Percentiles rank a stretch among this genome's conserved stretches.
phyloP scores from a whole-genome alignment of 2,329 filamentous ascomycete genomes.

The Ceratocystis variospora region DNA sequence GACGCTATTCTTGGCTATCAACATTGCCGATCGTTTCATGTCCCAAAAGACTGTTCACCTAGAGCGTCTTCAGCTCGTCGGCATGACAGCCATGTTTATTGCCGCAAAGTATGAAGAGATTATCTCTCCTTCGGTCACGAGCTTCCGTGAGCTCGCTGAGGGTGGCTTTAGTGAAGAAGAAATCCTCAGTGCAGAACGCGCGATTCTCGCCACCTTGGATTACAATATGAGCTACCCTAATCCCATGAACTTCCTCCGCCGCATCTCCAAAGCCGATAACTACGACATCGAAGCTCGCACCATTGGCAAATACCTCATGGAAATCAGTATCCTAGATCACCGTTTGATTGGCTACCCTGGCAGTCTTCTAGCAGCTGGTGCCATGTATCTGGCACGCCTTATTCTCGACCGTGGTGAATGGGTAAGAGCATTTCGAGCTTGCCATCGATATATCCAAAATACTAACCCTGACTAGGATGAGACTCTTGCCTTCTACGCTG shows the following conservation, averaged over 20 bases:
- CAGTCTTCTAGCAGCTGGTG: conserved; percentile 77
- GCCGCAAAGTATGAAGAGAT: conserved; percentile 99
- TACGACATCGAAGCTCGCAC: conserved; percentile 98
- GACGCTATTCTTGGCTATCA: conserved; percentile 91
- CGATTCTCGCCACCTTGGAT: conserved; percentile 77
- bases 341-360: conserved; percentile 82
- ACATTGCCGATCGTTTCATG: conserved; percentile 96
- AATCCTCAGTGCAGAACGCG: conserved; percentile 93
- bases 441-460: conserved; percentile 18
- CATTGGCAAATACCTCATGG: conserved; percentile 92
- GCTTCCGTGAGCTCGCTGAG: conserved; percentile 94
- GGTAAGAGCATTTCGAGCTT: conserved; percentile 41
- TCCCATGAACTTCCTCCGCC: conserved; percentile 98
- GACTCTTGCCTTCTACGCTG: conserved; percentile 78
- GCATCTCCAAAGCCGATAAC: conserved; percentile 98
- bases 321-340: conserved; percentile 91
- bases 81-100: conserved; percentile 98
- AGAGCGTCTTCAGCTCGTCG: conserved; percentile 88
- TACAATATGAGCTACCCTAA: conserved; percentile 98
- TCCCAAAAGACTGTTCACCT: conserved; percentile 91
- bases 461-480: conserved; percentile 47
- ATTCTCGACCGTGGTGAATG: conserved; percentile 85
- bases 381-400: conserved; percentile 87
- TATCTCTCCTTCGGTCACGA: conserved; percentile 86
- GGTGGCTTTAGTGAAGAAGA: conserved; percentile 91